These are phyloP conservation scores for Cryptococcus deneoformans DNA, from an alignment of 1,284 basidiomycete species.

Conservation along the genomic window DNA sequence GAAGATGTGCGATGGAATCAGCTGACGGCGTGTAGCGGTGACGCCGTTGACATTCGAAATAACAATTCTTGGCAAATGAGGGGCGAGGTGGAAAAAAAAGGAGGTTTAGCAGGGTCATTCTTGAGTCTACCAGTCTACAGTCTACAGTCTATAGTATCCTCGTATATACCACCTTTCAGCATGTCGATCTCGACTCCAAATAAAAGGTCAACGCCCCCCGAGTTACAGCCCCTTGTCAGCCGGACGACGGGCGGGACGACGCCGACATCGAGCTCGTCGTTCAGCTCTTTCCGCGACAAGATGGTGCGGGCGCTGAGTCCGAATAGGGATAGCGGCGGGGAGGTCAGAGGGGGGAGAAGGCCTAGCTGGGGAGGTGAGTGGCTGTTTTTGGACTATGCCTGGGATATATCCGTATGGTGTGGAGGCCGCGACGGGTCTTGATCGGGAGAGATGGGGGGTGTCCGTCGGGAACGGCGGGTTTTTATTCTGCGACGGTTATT, in stretches of 20 bases:
- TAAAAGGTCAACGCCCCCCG: background rate
- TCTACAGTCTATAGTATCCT: background rate
- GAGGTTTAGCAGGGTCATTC: too few species aligned
- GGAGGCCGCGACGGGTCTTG: too few species aligned
- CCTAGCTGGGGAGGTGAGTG: conserved; percentile 17
- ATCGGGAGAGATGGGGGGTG: too few species aligned
- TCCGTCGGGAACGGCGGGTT: too few species aligned
- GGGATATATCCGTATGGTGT: too few species aligned
- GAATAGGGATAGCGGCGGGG: conserved; percentile 10
- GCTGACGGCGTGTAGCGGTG: too few species aligned
- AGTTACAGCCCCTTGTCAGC: background rate
- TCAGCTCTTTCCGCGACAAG: conserved; percentile 14
- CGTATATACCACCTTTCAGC: background rate
- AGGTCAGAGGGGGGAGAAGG: conserved; percentile 3
- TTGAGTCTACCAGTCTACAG: background rate
- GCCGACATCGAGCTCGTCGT: conserved; percentile 5
- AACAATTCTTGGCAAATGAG: too few species aligned
- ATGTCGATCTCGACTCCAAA: background rate
- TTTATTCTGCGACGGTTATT: too few species aligned
- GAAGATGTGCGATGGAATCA: too few species aligned
- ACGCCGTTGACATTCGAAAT: too few species aligned
- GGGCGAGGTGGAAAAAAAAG: too few species aligned
- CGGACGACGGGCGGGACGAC: background rate
- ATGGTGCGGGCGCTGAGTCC: conserved; percentile 17
- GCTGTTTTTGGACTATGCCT: background rate